Conservation (phyloP, 1,284 basidiomycete genomes). For the Ustilago shanxiensis region DNA sequence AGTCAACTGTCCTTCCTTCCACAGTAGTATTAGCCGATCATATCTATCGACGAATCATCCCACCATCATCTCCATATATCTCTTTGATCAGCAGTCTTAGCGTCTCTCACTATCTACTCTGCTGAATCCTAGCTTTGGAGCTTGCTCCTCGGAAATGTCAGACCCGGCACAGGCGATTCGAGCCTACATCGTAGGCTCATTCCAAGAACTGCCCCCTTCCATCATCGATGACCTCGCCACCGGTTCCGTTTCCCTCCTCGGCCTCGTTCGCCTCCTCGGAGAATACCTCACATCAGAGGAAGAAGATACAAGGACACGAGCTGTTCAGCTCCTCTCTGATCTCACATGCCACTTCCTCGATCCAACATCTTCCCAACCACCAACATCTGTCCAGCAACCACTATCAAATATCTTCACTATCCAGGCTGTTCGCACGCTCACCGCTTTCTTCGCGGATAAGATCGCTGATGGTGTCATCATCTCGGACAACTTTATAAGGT, state of each 20-base stretch:
- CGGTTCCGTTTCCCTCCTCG: constrained; percentile 73
- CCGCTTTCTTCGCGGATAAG: constrained; percentile 86
- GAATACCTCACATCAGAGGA: constrained; percentile 89
- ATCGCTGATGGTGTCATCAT: constrained; percentile 80
- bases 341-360: constrained; percentile 52
- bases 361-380: background rate
- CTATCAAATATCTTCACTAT: constrained; percentile 79
- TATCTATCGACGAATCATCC: background rate
- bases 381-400: constrained; percentile 70
- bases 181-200: constrained; percentile 57
- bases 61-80: too few species aligned
- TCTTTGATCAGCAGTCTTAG: too few species aligned
- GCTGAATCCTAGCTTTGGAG: too few species aligned
- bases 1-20: too few species aligned
- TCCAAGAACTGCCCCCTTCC: constrained; percentile 50
- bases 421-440: constrained; percentile 81
- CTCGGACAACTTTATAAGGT: constrained; percentile 51
- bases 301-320: constrained; percentile 82
- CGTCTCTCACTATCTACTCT: too few species aligned
- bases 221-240: constrained; percentile 45
- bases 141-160: too few species aligned
- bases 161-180: constrained; percentile 46
- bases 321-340: constrained; percentile 71
- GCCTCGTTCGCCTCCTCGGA: constrained; percentile 87
- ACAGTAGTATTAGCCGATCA: background rate